Conservation (phyloP, 2,329 filamentous ascomycete species). For the Verticillium isaacii region DNA sequence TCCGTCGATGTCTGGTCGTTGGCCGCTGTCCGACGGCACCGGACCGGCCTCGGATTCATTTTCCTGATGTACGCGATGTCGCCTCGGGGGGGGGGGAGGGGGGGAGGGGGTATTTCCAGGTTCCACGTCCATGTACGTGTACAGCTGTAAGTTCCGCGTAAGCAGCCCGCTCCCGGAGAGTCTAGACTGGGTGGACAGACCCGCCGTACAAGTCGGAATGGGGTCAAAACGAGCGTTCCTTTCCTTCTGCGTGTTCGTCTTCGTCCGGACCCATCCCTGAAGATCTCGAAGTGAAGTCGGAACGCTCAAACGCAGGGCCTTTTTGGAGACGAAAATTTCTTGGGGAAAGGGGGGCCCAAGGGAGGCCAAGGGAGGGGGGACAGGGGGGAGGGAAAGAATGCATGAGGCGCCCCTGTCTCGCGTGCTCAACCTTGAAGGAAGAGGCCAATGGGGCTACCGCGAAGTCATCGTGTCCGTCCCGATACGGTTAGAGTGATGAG, state of each 20-base stretch:
- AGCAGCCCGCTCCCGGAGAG: background rate
- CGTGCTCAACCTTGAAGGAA: background rate
- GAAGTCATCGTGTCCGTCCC: background rate
- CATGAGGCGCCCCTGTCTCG: background rate
- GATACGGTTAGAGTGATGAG: background rate
- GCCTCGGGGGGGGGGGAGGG: background rate
- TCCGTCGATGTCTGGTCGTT: background rate
- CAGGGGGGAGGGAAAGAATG: background rate
- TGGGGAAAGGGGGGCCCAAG: background rate
- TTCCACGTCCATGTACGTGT: too few relatives aligned
- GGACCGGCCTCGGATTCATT: background rate
- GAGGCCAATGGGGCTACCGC: background rate
- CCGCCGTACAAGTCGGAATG: background rate
- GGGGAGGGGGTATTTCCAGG: background rate
- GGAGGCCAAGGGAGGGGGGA: background rate
- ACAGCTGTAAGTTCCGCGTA: background rate
- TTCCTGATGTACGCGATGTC: background rate
- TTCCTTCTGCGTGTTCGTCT: background rate
- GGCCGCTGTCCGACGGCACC: background rate
- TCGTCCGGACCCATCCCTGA: background rate
- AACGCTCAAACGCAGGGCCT: background rate
- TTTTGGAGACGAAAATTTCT: background rate
- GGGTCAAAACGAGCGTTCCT: background rate
- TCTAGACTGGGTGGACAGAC: background rate
- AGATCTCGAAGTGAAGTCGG: background rate